phyloP scores from a whole-genome alignment of 169 alveolate genomes.

The Plasmodium fragile region DNA sequence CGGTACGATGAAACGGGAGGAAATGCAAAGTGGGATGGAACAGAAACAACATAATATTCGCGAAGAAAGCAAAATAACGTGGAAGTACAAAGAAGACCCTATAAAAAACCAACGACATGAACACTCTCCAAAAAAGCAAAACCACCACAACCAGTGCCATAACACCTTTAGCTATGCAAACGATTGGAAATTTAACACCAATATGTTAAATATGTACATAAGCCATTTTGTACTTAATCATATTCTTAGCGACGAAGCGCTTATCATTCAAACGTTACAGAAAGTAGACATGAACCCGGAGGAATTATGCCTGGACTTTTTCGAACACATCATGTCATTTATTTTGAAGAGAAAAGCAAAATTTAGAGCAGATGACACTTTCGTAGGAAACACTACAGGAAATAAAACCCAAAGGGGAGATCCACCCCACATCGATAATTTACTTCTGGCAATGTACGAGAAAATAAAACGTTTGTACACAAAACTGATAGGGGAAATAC shows the following conservation, averaged over 20 bases:
- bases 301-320: background rate
- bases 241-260: slow-evolving; percentile 15
- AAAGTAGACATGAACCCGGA: slow-evolving; percentile 22
- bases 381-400: background rate
- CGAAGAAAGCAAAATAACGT: background rate
- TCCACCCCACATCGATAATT: background rate
- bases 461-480: slow-evolving; percentile 12
- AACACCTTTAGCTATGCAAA: slow-evolving; percentile 43
- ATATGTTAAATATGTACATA: slow-evolving; percentile 39
- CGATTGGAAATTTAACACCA: slow-evolving; percentile 41
- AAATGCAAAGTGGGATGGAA: background rate
- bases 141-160: background rate
- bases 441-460: slow-evolving; percentile 26
- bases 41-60: background rate
- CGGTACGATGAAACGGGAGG: background rate
- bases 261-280: background rate
- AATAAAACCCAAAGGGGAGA: background rate
- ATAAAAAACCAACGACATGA: background rate
- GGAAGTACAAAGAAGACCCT: background rate
- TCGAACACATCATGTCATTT: slow-evolving; percentile 15
- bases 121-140: background rate
- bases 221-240: slow-evolving; percentile 28
- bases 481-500: slow-evolving; percentile 45
- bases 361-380: background rate
- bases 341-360: slow-evolving; percentile 9